Conservation (phyloP, 352 stramenopile species). For the Globisporangium cederbergense region DNA sequence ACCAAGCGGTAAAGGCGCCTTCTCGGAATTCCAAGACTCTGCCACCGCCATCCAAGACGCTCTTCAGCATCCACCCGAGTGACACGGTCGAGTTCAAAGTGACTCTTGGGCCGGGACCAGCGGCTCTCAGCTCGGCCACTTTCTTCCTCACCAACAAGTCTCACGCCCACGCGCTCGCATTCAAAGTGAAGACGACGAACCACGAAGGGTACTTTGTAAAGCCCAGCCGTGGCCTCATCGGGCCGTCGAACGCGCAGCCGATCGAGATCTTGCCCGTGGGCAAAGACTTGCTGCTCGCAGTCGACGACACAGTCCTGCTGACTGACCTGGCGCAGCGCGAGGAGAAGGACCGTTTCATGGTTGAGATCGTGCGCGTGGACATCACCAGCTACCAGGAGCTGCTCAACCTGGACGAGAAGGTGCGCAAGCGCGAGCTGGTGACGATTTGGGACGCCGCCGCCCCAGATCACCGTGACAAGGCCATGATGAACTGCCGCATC, state of each 20-base stretch:
- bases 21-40: background rate
- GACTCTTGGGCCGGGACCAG: conserved; percentile 30
- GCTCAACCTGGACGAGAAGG: conserved; percentile 33
- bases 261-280: conserved; percentile 55
- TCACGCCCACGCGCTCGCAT: conserved; percentile 46
- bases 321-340: conserved; percentile 41
- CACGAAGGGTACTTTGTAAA: conserved; percentile 73
- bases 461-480: conserved; percentile 26
- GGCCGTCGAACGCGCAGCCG: conserved; percentile 48
- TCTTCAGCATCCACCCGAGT: conserved; percentile 44
- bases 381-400: conserved; percentile 36
- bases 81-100: conserved; percentile 43
- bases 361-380: conserved; percentile 60
- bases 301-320: background rate
- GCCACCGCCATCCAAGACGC: conserved; percentile 14
- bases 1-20: conserved; percentile 6
- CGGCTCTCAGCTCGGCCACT: conserved; percentile 17
- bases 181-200: conserved; percentile 83
- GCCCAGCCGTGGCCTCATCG: conserved; percentile 61
- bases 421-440: conserved; percentile 30
- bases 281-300: background rate
- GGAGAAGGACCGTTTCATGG: conserved; percentile 63
- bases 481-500: conserved; percentile 36
- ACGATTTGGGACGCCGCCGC: conserved; percentile 41
- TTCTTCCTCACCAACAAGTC: conserved; percentile 67